Base-by-base conservation (phyloP, 768 basidiomycete genomes). In the Agrocybe pediades region DNA sequence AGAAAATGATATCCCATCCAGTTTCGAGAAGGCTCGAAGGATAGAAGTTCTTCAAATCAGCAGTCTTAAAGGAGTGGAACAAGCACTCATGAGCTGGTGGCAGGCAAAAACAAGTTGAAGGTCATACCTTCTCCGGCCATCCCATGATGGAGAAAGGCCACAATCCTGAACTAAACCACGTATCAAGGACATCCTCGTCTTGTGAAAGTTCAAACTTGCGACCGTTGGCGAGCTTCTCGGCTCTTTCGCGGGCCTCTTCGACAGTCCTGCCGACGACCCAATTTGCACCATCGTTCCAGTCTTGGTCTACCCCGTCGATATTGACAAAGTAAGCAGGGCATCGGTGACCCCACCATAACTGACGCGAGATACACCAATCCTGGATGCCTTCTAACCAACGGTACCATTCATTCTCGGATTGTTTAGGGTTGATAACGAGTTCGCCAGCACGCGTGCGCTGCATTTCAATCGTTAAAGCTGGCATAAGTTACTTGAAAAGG, bases 1-100 rank as follows among this genome's bases (percentile, higher is more conserved):
- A 98, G 81, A 95, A 95, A n/a, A 99, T 71, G 63, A 98, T 98
- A 59, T 98, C 97, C 96, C 97, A 98, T 42, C 97, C 97, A 0
- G 97, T 99, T 74, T 98, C 97, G 25, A 98, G 83, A 41, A 98
- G 62, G n/a, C 86, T 83, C 2, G 92, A 74, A 0, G 97, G 97
- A 70, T 95, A 99, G 76, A 92, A 98, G 25, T 77, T 75, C 58
- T 85, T 69, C 39, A 92, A 61, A 66, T 98, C 96, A 3, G 73
- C 56, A 0, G 93, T 95, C 92, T 93, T 57, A 20, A 40, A 30
- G 8, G 16, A 5, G 6, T 6, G 44, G 13, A 52, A 20, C 15
- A 17, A n/a, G 6, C 26, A 47, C 3, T 1, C 16, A 24, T n/a
- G 21, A 16, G 1, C 9, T 44, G 16, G 17, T 2, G 53, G 48